Evolutionary conservation across 768 basidiomycete genomes (phyloP).

Genomic region (Trametes gibbosa): DNA sequence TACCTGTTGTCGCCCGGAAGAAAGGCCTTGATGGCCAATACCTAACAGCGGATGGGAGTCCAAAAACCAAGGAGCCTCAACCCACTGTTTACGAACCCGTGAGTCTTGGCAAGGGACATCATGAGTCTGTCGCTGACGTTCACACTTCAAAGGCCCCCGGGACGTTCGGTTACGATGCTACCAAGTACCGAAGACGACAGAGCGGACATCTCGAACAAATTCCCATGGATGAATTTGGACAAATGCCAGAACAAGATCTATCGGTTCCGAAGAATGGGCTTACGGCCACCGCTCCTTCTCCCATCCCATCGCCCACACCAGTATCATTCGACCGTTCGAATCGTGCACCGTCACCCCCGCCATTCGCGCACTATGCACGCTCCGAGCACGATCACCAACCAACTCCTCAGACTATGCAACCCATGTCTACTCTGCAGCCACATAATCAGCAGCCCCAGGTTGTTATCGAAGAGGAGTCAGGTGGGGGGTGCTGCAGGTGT

Average conservation of each 20-base stretch:
- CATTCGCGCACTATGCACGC: conserved; percentile 56
- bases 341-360: conserved; percentile 52
- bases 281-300: conserved; percentile 17
- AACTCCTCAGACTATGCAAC: conserved; percentile 20
- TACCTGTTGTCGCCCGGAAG: conserved; percentile 83
- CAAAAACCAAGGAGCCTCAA: conserved; percentile 42
- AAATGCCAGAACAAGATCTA: conserved; percentile 19
- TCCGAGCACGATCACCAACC: conserved; percentile 3
- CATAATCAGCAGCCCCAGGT: conserved; percentile 16
- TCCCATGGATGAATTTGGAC: conserved; percentile 67
- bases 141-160: conserved; percentile 55
- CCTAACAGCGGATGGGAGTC: conserved; percentile 66
- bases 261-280: conserved; percentile 18
- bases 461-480: conserved; percentile 45
- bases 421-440: conserved; percentile 30
- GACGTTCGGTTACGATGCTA: conserved; percentile 75
- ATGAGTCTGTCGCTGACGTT: background rate
- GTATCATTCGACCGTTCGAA: conserved; percentile 23
- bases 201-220: conserved; percentile 37
- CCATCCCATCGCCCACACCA: conserved; percentile 31
- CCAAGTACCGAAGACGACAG: conserved; percentile 56
- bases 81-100: conserved; percentile 51
- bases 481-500: conserved; percentile 76
- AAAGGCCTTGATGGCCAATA: conserved; percentile 73
- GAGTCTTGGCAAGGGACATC: conserved; percentile 26